A percentile compares a stretch with the other conserved stretches of the same genome.
phyloP scores from a whole-genome alignment of 805 yeast species.

The Yamadazyma nakazawae region DNA sequence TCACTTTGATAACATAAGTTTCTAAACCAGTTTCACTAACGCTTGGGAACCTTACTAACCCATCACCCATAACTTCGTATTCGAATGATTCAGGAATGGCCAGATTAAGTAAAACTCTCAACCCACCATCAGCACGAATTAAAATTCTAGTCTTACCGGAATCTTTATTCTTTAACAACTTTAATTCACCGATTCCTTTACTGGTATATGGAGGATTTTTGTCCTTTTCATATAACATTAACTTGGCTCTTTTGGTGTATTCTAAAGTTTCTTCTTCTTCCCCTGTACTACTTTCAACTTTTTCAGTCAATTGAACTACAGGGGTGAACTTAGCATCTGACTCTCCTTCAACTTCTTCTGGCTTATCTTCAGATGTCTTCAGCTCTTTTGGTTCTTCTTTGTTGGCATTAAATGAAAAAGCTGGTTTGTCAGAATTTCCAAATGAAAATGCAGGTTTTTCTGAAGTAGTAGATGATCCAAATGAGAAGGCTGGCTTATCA shows the following conservation, averaged over 20 bases:
- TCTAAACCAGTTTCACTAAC: constrained; percentile 53
- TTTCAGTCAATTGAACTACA: constrained; percentile 37
- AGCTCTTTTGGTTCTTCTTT: neutral
- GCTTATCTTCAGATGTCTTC: constrained; percentile 23
- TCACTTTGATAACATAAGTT: constrained; percentile 72
- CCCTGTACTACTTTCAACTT: constrained; percentile 62
- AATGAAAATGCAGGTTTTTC: constrained; percentile 8
- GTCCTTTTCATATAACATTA: constrained; percentile 53
- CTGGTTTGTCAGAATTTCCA: constrained; percentile 13
- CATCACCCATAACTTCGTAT: constrained; percentile 62
- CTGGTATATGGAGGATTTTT: constrained; percentile 50
- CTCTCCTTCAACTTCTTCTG: constrained; percentile 44
- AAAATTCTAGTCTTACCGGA: constrained; percentile 67
- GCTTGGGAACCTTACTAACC: constrained; percentile 65
- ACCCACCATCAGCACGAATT: constrained; percentile 86
- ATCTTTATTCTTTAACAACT: constrained; percentile 59
- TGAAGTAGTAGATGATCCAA: constrained; percentile 8
- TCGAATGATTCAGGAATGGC: constrained; percentile 53
- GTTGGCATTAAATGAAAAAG: constrained; percentile 10
- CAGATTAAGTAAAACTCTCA: constrained; percentile 71
- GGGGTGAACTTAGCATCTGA: constrained; percentile 46
- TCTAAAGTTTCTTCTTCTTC: constrained; percentile 75
- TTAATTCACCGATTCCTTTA: constrained; percentile 80
- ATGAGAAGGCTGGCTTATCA: constrained; percentile 13
- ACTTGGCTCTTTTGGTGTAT: constrained; percentile 67